These are phyloP conservation scores for Dictyostelium capitatum DNA, from an alignment of 78 protist species.

Conservation along the genomic window DNA sequence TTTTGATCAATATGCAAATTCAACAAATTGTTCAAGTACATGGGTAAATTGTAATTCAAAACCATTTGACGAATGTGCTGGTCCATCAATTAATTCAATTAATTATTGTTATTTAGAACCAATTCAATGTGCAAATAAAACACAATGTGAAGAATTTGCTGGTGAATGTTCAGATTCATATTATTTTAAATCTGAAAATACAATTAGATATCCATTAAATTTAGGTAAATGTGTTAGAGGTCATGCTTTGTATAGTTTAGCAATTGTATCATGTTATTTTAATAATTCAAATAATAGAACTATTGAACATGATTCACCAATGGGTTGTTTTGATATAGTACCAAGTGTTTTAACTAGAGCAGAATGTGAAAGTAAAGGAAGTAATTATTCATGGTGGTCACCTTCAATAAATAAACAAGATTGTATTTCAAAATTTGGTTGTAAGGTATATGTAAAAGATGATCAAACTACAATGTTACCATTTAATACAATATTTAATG, in stretches of 20 bases:
- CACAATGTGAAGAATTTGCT: constrained; percentile 22
- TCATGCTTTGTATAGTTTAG: not conserved
- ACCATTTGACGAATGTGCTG: not conserved
- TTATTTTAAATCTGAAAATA: not conserved
- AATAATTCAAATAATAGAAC: not conserved
- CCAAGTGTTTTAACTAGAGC: not conserved
- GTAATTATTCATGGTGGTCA: not conserved
- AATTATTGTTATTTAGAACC: not conserved
- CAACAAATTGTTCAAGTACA: not conserved
- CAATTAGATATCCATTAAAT: not conserved
- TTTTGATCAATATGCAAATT: not conserved
- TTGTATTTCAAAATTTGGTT: not conserved
- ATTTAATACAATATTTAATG: not conserved
- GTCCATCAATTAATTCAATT: not conserved
- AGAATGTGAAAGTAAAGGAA: too few relatives aligned
- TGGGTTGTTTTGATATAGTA: not conserved
- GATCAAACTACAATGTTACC: not conserved
- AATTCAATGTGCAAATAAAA: not conserved
- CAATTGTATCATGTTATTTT: not conserved
- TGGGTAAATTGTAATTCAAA: constrained; percentile 17
- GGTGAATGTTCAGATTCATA: constrained; percentile 19
- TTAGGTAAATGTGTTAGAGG: constrained; percentile 3
- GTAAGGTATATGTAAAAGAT: not conserved
- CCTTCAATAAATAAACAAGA: not conserved
- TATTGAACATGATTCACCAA: constrained; percentile 40